phyloP scores from a whole-genome alignment of 2,329 filamentous ascomycete species.

The Zymoseptoria ardabiliae region DNA sequence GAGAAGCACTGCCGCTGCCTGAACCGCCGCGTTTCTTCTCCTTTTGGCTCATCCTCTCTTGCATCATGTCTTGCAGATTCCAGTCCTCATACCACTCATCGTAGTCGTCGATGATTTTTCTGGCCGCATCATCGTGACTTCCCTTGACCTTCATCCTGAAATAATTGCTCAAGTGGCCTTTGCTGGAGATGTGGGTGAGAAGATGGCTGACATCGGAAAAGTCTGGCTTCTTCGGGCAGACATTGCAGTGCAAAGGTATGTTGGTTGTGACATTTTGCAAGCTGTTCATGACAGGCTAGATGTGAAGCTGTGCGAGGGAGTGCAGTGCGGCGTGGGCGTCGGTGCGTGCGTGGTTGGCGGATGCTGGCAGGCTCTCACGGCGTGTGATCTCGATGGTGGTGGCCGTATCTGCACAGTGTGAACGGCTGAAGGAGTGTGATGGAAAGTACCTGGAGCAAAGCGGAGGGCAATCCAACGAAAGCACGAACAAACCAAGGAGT shows the following conservation, averaged over 20 bases:
- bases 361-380: background rate
- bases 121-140: conserved; percentile 51
- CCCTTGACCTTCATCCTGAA: conserved; percentile 73
- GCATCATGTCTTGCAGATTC: conserved; percentile 64
- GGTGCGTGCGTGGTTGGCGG: background rate
- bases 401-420: background rate
- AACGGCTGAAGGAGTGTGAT: background rate
- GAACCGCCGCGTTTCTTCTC: conserved; percentile 45
- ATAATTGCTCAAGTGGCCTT: conserved; percentile 78
- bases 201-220: conserved; percentile 91
- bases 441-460: background rate
- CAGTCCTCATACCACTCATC: conserved; percentile 71
- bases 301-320: conserved; percentile 2
- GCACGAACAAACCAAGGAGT: background rate
- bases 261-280: conserved; percentile 30
- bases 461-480: background rate
- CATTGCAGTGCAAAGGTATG: conserved; percentile 69
- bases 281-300: conserved; percentile 21
- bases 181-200: conserved; percentile 85
- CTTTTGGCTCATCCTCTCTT: conserved; percentile 70
- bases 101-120: conserved; percentile 57
- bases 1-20: conserved; percentile 3
- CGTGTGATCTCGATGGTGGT: background rate
- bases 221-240: conserved; percentile 69
- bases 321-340: conserved; percentile 8